Evolutionary conservation across 2,329 filamentous ascomycete species (phyloP), one percentile per base, ranked within the genome.

Genomic region (Pseudopyrenochaeta lycopersici): DNA sequence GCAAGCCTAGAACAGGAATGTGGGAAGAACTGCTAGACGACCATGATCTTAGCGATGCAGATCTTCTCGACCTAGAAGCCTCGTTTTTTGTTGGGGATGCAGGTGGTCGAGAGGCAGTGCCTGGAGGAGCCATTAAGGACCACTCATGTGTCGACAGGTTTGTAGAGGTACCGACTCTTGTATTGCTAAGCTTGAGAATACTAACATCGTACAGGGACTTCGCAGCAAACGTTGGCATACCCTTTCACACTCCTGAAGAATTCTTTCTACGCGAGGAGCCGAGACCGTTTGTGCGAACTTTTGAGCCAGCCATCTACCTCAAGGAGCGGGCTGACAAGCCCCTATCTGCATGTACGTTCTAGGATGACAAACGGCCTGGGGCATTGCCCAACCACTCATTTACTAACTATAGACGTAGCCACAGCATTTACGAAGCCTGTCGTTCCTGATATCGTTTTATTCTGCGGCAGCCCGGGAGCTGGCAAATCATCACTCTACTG

Each of bases 1-100:
- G 95, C 49, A 99, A 99, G 76, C 95, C 95, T 4, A 83, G 93
- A 33, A 82, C 81, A 1, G 94, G 93, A 17, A 97, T 98, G 90
- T 99, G 95, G 94, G 81, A 82, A 23, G 84, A 88, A 68, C 77
- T 90, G 56, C 70, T 88, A 6, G 73, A 80, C 21, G 82, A 85
- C 61, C 76, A 79, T 52, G 75, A 78, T 30, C 70, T 84, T 1
- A 76, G 84, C 39, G 78, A 80, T 46, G 69, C 70, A 4, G 78
- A 78, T 1, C 82, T 84, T 14, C 76, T 96, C n/a, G 89, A 97
- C 72, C 73, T 90, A 30, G 77, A 84, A 14, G 79, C 81, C 2
- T 96, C 91, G 20, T 81, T 97, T 59, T 97, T 97, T 71, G 88
- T 99, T 39, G 95, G 95, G 39, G 95, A 99, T 78, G 95, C 95